Base-by-base conservation (phyloP, 352 stramenopile species). In the Phytophthora capsici region DNA sequence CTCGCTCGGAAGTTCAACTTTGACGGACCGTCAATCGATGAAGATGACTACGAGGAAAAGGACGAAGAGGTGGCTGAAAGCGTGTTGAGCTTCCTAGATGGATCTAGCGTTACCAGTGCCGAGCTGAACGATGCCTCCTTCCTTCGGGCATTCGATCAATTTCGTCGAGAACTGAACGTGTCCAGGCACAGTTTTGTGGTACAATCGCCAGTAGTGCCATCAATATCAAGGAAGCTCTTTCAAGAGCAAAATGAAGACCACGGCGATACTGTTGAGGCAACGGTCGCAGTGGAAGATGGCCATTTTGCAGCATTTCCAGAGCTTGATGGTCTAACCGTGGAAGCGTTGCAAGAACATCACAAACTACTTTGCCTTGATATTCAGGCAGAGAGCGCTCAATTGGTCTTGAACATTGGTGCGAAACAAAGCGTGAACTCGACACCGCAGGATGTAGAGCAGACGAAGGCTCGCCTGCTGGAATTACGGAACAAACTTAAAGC, bases 1-100 rank as follows among this genome's bases (percentile, higher is more conserved):
- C 70, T 91, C 48, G 75, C 72, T 41, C 76, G 78, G 32, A 87
- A 78, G 50, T 82, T 91, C 49, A 83, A 75, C 10, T 91, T 91
- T 20, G 77, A 82, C 32, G 82, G 75, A 37, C 63, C 63, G 1
- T 89, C 78, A 0, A 80, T 87, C 6, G 82, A 86, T 36, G 72
- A 86, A 37, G 57, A 82, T 43, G 75, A 84, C 4, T 50, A 73
- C 1, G 73, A 64, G 40, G 59, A 71, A 23, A 60, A 69, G 41
- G 36, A 73, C 6, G 63, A 80, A 37, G 66, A 78, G 4, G 52
- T 22, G n/a, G n/a, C n/a, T 2, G 66, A 69, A 13, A 88, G 74
- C 32, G 19, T 64, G 2, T 45, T 87, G 37, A 89, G 82, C 46
- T 82, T 88, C 51, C 63, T 89, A 8, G 71, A 56, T 6, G 80